Conservation (phyloP, 768 basidiomycete genomes). For the Lyophyllum decastes region DNA sequence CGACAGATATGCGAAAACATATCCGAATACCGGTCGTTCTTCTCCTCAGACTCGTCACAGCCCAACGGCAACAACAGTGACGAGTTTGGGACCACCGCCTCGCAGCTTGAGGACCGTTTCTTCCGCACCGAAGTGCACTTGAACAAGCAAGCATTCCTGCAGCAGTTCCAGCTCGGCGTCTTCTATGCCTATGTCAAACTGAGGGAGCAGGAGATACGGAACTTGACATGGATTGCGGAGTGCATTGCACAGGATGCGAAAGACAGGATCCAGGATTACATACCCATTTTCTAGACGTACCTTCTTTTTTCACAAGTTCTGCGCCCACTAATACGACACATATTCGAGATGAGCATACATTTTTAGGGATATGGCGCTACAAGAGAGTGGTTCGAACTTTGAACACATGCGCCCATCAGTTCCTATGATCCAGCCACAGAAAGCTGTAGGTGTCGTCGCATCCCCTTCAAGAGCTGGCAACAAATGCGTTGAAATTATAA, state of each 20-base stretch:
- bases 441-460: not conserved
- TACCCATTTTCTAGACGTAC: constrained; percentile 75
- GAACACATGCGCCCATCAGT: not conserved
- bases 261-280: constrained; percentile 94
- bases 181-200: constrained; percentile 92
- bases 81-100: constrained; percentile 46
- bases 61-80: constrained; percentile 37
- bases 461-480: constrained; percentile 36
- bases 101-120: constrained; percentile 89
- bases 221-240: constrained; percentile 93
- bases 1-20: constrained; percentile 85
- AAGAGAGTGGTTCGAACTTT: not conserved
- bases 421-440: not conserved
- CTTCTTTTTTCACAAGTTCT: not conserved
- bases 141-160: constrained; percentile 94
- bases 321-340: not conserved
- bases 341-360: not conserved
- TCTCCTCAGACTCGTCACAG: constrained; percentile 53
- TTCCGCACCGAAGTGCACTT: constrained; percentile 91
- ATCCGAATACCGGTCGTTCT: constrained; percentile 89
- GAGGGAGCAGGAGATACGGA: constrained; percentile 90
- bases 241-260: constrained; percentile 97
- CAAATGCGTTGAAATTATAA: constrained; percentile 78
- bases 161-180: constrained; percentile 93
- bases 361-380: not conserved